These are phyloP conservation scores for Sclerotinia subarctica DNA, from an alignment of 2,329 filamentous ascomycete species.

Conservation along the genomic window DNA sequence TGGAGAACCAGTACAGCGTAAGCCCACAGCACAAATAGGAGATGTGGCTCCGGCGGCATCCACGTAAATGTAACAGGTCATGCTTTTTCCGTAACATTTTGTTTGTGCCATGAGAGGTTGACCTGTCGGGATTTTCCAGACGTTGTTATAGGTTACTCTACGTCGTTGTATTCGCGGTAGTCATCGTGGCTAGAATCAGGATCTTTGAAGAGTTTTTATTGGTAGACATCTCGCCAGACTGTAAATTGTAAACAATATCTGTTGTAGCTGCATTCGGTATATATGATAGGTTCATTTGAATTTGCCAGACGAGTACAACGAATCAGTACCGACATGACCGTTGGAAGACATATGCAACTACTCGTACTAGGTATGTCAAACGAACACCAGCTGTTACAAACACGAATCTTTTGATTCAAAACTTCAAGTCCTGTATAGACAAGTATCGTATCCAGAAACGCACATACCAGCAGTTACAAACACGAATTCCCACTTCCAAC, in stretches of 20 bases:
- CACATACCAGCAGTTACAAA: too few relatives aligned
- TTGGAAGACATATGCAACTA: not conserved
- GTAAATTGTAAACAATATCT: not conserved
- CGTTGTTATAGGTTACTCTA: conserved; percentile 13
- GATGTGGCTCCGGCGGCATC: conserved; percentile 2
- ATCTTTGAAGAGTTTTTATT: not conserved
- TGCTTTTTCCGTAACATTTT: not conserved
- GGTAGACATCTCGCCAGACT: not conserved
- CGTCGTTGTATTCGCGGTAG: not conserved
- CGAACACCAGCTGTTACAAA: not conserved
- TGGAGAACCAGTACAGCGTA: not conserved
- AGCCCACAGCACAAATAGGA: not conserved
- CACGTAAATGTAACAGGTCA: conserved; percentile 14
- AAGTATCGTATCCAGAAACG: too few relatives aligned
- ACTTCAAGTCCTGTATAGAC: not conserved
- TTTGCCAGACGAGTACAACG: not conserved
- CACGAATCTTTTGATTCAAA: not conserved
- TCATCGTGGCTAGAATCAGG: not conserved
- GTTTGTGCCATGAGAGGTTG: not conserved
- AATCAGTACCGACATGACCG: not conserved
- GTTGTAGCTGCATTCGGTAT: not conserved
- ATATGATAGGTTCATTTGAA: not conserved
- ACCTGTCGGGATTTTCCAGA: not conserved
- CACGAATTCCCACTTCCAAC: too few relatives aligned
- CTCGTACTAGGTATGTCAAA: not conserved